Evolutionary conservation across 495 filamentous ascomycete species (phyloP).

Genomic region (Staphylotrichum longicolle): DNA sequence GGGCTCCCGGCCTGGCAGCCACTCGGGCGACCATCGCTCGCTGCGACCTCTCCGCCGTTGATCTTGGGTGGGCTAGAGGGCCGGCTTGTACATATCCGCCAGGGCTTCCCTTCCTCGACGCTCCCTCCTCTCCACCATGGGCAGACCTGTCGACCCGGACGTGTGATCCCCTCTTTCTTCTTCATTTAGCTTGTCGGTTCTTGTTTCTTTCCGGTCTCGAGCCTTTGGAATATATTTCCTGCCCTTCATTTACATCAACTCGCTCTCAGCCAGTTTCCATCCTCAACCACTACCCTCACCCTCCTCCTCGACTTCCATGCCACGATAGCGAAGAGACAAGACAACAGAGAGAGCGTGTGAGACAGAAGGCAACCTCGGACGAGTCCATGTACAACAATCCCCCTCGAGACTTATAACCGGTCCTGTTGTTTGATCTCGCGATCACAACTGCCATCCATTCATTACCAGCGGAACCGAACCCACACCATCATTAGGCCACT

Average conservation of each 20-base stretch:
- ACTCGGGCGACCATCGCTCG: conserved; percentile 31
- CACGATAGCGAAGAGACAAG: conserved; percentile 17
- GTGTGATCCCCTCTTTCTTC: conserved; percentile 47
- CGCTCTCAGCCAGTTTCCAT: conserved; percentile 17
- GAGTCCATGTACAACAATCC: conserved; percentile 46
- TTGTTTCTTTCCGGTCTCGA: conserved; percentile 48
- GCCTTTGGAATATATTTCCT: conserved; percentile 45
- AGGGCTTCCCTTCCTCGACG: conserved; percentile 46
- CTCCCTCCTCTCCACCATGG: conserved; percentile 45
- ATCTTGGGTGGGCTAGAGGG: conserved; percentile 9
- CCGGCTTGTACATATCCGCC: conserved; percentile 45
- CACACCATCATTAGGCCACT: conserved; percentile 52
- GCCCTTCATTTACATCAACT: conserved; percentile 45
- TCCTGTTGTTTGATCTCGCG: conserved; percentile 37
- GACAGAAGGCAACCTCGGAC: conserved; percentile 15
- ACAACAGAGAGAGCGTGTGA: conserved; percentile 1
- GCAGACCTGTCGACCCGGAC: conserved; percentile 50
- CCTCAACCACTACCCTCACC: conserved; percentile 7
- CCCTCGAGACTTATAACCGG: conserved; percentile 42
- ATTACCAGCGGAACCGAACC: conserved; percentile 46
- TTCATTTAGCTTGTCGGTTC: conserved; percentile 51
- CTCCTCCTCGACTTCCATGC: conserved; percentile 26
- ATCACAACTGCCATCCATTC: conserved; percentile 49
- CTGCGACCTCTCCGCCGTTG: conserved; percentile 27
- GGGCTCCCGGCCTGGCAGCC: conserved; percentile 24